Evolutionary conservation across 75 land plant genomes (phyloP), one percentile per base, ranked within the genome.

Genomic region (Picea sitchensis): DNA sequence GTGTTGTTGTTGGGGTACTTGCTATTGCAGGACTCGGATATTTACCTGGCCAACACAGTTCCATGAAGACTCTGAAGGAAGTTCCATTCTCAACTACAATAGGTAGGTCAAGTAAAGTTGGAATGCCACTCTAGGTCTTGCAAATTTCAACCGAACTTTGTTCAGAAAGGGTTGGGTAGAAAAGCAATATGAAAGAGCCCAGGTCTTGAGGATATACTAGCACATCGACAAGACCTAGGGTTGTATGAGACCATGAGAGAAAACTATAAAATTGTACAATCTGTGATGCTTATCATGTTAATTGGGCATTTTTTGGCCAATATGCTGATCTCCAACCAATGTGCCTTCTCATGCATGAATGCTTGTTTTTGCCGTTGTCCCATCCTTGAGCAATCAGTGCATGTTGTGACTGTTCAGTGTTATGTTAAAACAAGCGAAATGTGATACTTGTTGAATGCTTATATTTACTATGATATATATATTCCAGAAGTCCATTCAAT

Each of bases 11-110:
- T 57, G 76, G 76, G 60, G 26, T 58, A 6, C 59, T 75, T 54
- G 76, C 76, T 58, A 17, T 75, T 2, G 76, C 60, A 30, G 76
- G 58, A 58, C 59, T 75, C 12, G 58, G 38, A 75, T 75, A 75
- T 57, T 75, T 58, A 75, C 76, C 59, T 30, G 11, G 4, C 26
- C 32, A 75, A 8, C 5, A 30, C 18, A 17, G n/a, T 30, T 56
- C 76, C 0, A 57, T 26, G 59, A 75, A 57, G n/a, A 30, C 76
- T 54, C n/a, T 31, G 38, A 75, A 54, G 20, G 34, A 75, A 57
- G 18, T 14, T 44, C 36, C 76, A 75, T 57, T 58, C n/a, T 75
- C 59, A 3, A 14, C 59, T 75, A 58, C 76, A 58, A 75, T 31
- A 47, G 21, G 14, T 56, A 51, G 18, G 34, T 54, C 76, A 31